These are phyloP conservation scores for Saururus chinensis DNA, from an alignment of 164 flowering plant species.

Conservation along the genomic window DNA sequence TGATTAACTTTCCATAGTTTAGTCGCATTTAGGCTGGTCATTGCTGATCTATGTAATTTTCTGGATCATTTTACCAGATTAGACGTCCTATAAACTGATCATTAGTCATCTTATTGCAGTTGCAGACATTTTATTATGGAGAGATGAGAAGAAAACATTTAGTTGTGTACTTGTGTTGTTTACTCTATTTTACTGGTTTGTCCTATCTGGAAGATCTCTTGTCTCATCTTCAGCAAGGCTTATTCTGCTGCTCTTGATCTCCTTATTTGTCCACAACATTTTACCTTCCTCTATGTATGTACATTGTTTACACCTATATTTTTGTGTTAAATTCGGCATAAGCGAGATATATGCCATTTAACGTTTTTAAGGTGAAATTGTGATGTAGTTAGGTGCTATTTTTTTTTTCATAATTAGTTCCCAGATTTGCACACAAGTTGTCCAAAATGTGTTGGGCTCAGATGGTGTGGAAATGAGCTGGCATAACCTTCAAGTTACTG, in stretches of 20 bases:
- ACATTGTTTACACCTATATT: neutral
- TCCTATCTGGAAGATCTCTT: conserved; percentile 61
- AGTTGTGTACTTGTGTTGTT: conserved; percentile 34
- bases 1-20: too few relatives aligned
- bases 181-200: conserved; percentile 65
- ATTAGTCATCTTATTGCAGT: conserved; percentile 41
- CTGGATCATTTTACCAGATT: neutral
- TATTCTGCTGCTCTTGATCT: conserved; percentile 28
- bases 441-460: conserved; percentile 39
- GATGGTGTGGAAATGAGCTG: conserved; percentile 24
- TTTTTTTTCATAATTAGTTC: neutral
- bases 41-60: neutral
- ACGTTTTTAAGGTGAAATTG: too few relatives aligned
- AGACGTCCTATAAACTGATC: conserved; percentile 11
- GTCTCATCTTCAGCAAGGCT: conserved; percentile 59
- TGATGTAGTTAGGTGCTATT: neutral
- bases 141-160: conserved; percentile 76
- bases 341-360: neutral
- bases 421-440: neutral
- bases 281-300: conserved; percentile 64
- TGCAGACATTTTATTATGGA: conserved; percentile 86
- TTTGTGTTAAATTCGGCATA: neutral
- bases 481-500: conserved; percentile 53
- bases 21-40: too few relatives aligned
- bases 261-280: conserved; percentile 34